Conservation (phyloP, 2,329 filamentous ascomycete genomes). For the Arachnomyces sp. region DNA sequence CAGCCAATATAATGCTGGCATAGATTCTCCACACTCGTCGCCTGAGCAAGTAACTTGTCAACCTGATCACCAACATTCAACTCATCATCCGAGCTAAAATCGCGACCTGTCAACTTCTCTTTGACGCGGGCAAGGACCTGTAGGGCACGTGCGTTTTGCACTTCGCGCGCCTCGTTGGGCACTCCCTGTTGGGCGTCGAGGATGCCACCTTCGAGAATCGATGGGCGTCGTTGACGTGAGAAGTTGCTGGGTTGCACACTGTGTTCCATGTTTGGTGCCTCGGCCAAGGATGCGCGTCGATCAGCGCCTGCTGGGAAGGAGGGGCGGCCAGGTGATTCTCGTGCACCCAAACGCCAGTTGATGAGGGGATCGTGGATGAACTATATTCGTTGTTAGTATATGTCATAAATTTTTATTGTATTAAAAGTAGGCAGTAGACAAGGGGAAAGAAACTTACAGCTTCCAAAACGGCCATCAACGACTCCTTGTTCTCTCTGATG, state of each 20-base stretch:
- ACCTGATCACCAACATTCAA: conserved; percentile 81
- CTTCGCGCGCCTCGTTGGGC: conserved; percentile 51
- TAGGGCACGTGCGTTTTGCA: conserved; percentile 84
- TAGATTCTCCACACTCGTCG: conserved; percentile 92
- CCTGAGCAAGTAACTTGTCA: conserved; percentile 87
- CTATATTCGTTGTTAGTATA: conserved; percentile 38
- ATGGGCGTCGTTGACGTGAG: conserved; percentile 55
- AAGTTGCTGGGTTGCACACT: conserved; percentile 59
- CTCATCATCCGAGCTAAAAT: conserved; percentile 82
- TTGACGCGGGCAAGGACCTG: conserved; percentile 87
- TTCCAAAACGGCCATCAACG: conserved; percentile 94
- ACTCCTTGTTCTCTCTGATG: conserved; percentile 93
- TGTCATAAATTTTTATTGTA: not conserved
- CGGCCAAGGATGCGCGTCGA: conserved; percentile 50
- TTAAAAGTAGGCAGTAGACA: not conserved
- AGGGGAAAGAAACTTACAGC: conserved; percentile 58
- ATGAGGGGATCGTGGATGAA: conserved; percentile 99
- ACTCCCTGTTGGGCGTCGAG: conserved; percentile 35
- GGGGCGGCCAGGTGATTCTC: conserved; percentile 52
- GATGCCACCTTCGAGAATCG: conserved; percentile 55
- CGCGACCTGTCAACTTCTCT: conserved; percentile 88
- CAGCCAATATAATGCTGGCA: conserved; percentile 99
- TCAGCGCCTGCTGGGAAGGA: conserved; percentile 48
- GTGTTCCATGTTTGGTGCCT: conserved; percentile 25
- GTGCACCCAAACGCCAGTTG: conserved; percentile 76